phyloP scores from a whole-genome alignment of 169 alveolate genomes.

The Hepatocystis sp. region DNA sequence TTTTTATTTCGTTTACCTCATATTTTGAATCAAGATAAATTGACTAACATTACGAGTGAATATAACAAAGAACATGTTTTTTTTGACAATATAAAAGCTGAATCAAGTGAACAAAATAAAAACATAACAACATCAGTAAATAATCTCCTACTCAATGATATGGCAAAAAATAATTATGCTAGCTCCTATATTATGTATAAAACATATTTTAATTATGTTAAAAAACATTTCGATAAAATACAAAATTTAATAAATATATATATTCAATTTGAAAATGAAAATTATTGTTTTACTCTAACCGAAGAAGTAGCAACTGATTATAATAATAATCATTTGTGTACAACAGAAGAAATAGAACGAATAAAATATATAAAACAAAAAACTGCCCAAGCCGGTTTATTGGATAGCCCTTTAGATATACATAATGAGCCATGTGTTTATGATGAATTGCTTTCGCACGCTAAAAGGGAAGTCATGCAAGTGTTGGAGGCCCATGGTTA shows the following conservation, averaged over 20 bases:
- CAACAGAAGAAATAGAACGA: constrained; percentile 59
- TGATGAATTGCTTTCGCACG: no score
- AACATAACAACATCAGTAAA: background rate
- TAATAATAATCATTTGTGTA: constrained; percentile 65
- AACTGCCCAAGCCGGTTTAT: no score
- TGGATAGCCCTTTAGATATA: no score
- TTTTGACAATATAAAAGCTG: background rate
- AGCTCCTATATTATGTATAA: constrained; percentile 13
- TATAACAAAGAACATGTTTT: background rate
- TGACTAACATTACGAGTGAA: background rate
- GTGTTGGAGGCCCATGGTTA: no score
- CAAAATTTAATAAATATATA: constrained; percentile 53
- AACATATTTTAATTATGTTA: constrained; percentile 62
- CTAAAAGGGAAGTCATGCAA: no score
- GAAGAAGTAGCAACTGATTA: no score
- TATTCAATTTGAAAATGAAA: constrained; percentile 31
- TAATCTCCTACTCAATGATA: no score
- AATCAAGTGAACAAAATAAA: background rate
- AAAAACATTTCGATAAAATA: constrained; percentile 36
- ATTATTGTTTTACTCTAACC: constrained; percentile 40
- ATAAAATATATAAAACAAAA: constrained; percentile 31
- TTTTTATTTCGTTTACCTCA: constrained; percentile 33
- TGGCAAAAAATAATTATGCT: background rate
- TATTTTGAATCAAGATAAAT: no score
- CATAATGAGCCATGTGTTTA: no score